These are phyloP conservation scores for Raddia guianensis DNA, from an alignment of 176 grass and related monocot genomes.

Conservation along the genomic window DNA sequence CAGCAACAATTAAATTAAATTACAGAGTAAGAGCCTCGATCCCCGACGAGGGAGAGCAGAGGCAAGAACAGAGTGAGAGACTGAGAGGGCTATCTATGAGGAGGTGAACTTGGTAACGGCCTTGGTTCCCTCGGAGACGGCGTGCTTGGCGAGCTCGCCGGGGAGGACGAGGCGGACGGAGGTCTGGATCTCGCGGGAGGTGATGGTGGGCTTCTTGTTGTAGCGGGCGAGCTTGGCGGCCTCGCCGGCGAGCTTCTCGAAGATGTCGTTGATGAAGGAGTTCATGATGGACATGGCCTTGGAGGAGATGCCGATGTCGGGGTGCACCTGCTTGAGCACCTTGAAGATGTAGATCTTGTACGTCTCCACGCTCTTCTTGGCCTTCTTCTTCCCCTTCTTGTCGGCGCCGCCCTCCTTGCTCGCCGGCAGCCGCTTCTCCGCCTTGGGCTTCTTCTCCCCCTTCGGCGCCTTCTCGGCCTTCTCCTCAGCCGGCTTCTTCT, in stretches of 20 bases:
- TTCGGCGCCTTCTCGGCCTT: conserved; percentile 31
- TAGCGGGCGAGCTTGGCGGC: conserved; percentile 47
- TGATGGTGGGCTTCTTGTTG: conserved; percentile 77
- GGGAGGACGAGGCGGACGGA: conserved; percentile 69
- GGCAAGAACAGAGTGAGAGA: not conserved
- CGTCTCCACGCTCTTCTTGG: conserved; percentile 66
- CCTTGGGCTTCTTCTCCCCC: conserved; percentile 46
- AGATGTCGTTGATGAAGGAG: conserved; percentile 90
- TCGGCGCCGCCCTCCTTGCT: conserved; percentile 39
- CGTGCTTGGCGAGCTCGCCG: conserved; percentile 68
- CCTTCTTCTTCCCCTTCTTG: conserved; percentile 54
- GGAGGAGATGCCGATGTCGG: conserved; percentile 87
- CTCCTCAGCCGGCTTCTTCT: conserved; percentile 52
- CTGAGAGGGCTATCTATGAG: not conserved
- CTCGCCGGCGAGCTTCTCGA: conserved; percentile 75
- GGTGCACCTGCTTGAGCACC: conserved; percentile 94
- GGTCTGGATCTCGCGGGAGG: conserved; percentile 65
- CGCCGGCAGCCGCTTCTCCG: conserved; percentile 45
- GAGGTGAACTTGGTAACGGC: conserved; percentile 65
- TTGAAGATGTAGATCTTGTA: conserved; percentile 99
- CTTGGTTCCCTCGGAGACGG: conserved; percentile 65
- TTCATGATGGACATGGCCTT: conserved; percentile 99
- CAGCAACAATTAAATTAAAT: not conserved
- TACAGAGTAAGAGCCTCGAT: conserved; percentile 5
- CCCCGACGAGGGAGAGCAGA: not conserved